Evolutionary conservation across 1,284 basidiomycete genomes (phyloP).

Genomic region (Pseudozyma pruni): DNA sequence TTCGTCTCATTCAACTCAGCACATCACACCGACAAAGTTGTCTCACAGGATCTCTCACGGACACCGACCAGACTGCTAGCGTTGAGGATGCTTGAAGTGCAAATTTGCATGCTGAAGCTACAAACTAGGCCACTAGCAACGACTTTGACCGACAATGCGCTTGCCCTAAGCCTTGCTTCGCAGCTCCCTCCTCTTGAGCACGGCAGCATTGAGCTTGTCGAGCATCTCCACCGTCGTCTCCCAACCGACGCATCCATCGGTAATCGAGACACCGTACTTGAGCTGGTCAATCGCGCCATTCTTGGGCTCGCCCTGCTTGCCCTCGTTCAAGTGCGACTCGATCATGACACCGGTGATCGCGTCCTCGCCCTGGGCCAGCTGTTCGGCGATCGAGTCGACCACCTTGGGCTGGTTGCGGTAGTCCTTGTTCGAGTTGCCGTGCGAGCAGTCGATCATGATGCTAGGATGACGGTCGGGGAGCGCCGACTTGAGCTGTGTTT

Average conservation of each 20-base stretch:
- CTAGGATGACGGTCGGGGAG: conserved; percentile 54
- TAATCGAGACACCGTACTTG: conserved; percentile 67
- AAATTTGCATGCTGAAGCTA: too few species aligned
- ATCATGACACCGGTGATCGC: conserved; percentile 95
- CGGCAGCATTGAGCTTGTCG: conserved; percentile 65
- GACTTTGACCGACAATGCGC: too few species aligned
- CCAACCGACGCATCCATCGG: conserved; percentile 86
- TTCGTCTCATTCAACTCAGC: too few species aligned
- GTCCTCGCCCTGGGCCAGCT: conserved; percentile 80
- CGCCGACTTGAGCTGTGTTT: conserved; percentile 73
- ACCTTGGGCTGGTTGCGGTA: conserved; percentile 70
- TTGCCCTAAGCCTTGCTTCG: conserved; percentile 13
- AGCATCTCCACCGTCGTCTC: conserved; percentile 74
- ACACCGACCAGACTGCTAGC: too few species aligned
- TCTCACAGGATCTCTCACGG: too few species aligned
- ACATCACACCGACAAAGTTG: too few species aligned
- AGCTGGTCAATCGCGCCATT: conserved; percentile 58
- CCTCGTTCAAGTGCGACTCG: conserved; percentile 86
- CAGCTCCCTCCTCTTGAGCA: conserved; percentile 35
- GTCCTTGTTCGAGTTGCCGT: conserved; percentile 68
- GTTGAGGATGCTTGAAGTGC: too few species aligned
- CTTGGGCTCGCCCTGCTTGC: conserved; percentile 67
- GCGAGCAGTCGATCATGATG: conserved; percentile 68
- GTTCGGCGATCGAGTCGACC: conserved; percentile 78
- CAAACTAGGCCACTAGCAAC: too few species aligned